These are phyloP conservation scores for Hypsizygus ulmarius DNA, from an alignment of 1,284 basidiomycete species.

Conservation along the genomic window DNA sequence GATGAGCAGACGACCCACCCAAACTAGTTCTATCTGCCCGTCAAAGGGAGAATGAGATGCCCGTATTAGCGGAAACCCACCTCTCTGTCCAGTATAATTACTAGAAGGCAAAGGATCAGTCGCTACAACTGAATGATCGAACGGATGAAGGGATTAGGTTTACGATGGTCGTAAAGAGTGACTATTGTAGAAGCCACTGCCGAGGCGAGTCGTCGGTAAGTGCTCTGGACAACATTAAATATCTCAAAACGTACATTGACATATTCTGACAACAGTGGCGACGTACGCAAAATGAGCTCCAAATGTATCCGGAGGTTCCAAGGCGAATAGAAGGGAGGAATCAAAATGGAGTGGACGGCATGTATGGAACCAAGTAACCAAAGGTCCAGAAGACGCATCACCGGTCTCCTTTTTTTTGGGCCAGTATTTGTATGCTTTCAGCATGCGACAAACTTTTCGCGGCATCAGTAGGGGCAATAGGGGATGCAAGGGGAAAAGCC, in stretches of 20 bases:
- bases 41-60: background rate
- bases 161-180: slow-evolving; percentile 30
- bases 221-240: background rate
- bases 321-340: background rate
- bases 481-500: too few species aligned
- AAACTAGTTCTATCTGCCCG: slow-evolving; percentile 26
- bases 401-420: too few species aligned
- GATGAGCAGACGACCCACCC: slow-evolving; percentile 20
- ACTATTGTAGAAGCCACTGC: slow-evolving; percentile 26
- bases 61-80: slow-evolving; percentile 10
- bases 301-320: background rate
- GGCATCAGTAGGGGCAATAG: background rate
- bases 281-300: slow-evolving; percentile 6
- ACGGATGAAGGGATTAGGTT: slow-evolving; percentile 5
- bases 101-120: slow-evolving; percentile 15
- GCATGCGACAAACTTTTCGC: background rate
- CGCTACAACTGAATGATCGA: background rate
- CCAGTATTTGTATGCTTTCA: background rate
- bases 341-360: slow-evolving; percentile 6
- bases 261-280: slow-evolving; percentile 15
- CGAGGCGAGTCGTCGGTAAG: background rate
- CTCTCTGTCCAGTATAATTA: slow-evolving; percentile 29
- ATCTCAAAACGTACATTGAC: slow-evolving; percentile 17
- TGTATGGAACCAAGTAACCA: background rate
- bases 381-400: background rate